These are phyloP conservation scores for Boletales sp. DNA, from an alignment of 768 basidiomycete genomes.

Conservation along the genomic window DNA sequence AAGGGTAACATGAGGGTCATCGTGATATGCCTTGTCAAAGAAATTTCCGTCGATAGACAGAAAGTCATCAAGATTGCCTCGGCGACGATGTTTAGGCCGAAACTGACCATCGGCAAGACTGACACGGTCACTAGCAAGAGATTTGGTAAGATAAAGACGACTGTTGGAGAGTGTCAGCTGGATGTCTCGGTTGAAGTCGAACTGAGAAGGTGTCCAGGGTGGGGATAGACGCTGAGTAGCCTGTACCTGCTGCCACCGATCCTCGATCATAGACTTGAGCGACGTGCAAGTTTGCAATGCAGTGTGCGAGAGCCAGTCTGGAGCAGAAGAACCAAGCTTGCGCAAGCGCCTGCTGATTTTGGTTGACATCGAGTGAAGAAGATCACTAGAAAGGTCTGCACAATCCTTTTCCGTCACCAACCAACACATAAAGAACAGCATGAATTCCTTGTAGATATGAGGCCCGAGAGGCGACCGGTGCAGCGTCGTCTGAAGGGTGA, in stretches of 20 bases:
- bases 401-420: constrained; percentile 17
- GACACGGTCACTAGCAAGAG: constrained; percentile 3
- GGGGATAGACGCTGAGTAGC: constrained; percentile 22
- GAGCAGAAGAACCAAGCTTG: background rate
- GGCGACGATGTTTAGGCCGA: background rate
- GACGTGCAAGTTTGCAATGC: constrained; percentile 8
- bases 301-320: constrained; percentile 12
- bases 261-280: constrained; percentile 22
- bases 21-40: constrained; percentile 6
- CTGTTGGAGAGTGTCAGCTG: constrained; percentile 31
- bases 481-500: constrained; percentile 38
- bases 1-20: constrained; percentile 19
- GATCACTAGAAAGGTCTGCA: constrained; percentile 17
- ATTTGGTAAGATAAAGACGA: constrained; percentile 24
- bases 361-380: constrained; percentile 15
- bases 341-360: too few species aligned
- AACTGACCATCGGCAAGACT: background rate
- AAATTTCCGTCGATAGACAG: constrained; percentile 8
- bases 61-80: constrained; percentile 17
- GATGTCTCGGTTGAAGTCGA: constrained; percentile 30
- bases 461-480: constrained; percentile 2
- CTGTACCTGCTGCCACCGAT: constrained; percentile 36
- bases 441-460: constrained; percentile 46
- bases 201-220: constrained; percentile 27
- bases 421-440: constrained; percentile 37